phyloP scores from a whole-genome alignment of 345 rosid genomes.

The Diplotaxis tenuifolia region DNA sequence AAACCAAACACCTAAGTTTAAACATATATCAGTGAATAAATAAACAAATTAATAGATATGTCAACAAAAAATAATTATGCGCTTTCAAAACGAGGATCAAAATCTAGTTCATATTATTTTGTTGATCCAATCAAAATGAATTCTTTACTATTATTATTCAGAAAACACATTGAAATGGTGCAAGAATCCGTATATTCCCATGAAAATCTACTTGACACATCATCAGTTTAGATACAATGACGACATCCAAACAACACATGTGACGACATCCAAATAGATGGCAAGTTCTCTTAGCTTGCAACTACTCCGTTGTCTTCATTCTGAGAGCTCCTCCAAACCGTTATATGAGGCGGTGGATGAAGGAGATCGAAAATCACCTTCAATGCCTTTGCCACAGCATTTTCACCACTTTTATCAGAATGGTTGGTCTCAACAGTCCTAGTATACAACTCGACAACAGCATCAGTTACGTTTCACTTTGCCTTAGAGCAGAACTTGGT shows the following conservation, averaged over 20 bases:
- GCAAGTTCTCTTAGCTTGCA: neutral
- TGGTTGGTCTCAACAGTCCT: neutral
- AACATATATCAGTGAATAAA: too few relatives aligned
- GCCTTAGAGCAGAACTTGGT: too few relatives aligned
- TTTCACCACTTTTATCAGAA: neutral
- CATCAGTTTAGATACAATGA: neutral
- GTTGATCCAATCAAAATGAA: constrained; percentile 25
- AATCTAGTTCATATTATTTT: neutral
- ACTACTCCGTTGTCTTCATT: neutral
- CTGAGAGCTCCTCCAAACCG: neutral
- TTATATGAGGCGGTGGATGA: neutral
- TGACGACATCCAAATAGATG: neutral
- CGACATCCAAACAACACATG: neutral
- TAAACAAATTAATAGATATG: too few relatives aligned
- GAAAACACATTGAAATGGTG: neutral
- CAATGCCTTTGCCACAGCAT: neutral
- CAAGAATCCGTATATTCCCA: neutral
- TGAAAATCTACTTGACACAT: neutral
- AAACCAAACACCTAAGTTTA: too few relatives aligned
- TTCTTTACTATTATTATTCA: neutral
- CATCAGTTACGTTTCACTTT: too few relatives aligned
- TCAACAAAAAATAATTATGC: too few relatives aligned
- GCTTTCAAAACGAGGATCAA: too few relatives aligned
- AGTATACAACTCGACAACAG: too few relatives aligned
- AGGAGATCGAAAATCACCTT: neutral